Evolutionary conservation across 495 filamentous ascomycete species (phyloP), one percentile per base, ranked within the genome.

Genomic region (Filosporella fistucella): DNA sequence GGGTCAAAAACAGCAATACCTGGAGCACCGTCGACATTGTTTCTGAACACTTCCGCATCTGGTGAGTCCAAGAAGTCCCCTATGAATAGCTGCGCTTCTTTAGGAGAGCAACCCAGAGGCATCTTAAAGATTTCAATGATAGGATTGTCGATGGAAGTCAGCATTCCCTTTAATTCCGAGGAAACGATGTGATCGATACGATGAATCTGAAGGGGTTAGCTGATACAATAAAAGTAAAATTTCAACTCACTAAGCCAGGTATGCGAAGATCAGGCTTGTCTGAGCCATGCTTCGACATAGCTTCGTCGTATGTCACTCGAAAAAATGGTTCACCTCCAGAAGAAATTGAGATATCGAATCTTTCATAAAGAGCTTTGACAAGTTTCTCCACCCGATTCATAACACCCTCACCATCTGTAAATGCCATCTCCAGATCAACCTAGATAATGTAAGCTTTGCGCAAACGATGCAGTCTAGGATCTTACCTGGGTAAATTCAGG

Each of bases 401-500:
- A 1, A 98, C 86, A 55, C 86, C 78, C 17, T 83, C 60, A 2
- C 85, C 82, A 9, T 66, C 78, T 0, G 84, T 82, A 62, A 94
- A 98, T 4, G 84, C 76, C 83, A 95, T 89, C 63, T 98, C 93
- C 26, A 98, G 49, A 75, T 98, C 93, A 29, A 97, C 77, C 86
- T 91, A 54, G 9, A 28, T 30, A 29, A 20, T 8, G 17, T 39
- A 22, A 51, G 33, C 43, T 1, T 23, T 16, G n/a, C 17, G 7
- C 12, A 42, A 30, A 17, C n/a, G 28, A 14, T 8, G 10, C 12
- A 3, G 20, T 45, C 34, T 6, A 9, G 24, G 12, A 24, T 36
- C 52, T 54, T 70, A 86, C 85, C 74, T 98, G 93, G 9, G 93
- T 96, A 59, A 98, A 98, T 59, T 98, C 93, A 3, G 93, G 93